Base-by-base conservation (phyloP, 495 filamentous ascomycete genomes). In the Apodospora peruviana region DNA sequence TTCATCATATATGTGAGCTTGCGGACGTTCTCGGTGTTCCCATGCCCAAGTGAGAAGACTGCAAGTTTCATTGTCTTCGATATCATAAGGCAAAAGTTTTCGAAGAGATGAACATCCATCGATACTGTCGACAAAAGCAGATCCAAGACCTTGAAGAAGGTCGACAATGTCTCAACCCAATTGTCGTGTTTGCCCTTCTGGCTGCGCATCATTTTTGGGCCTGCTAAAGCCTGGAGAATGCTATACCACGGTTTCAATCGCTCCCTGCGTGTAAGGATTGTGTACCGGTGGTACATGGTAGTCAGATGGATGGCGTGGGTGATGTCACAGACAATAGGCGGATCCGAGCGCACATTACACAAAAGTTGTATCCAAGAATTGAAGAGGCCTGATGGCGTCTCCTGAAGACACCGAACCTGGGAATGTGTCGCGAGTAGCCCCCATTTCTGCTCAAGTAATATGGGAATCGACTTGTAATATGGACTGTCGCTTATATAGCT, bases 291-390 rank as follows among this genome's bases (percentile, higher is more conserved):
- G 12, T 23, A 14, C 16, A 34, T 16, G 11, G 39, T 19, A 19
- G 4, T 9, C 3, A 4, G 14, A 4, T 4, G 14, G 17, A 7
- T 35, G 22, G 10, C 12, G 18, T 22, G 11, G 59, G 56, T 41
- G n/a, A n/a, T n/a, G n/a, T n/a, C n/a, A n/a, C n/a, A n/a, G n/a
- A n/a, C n/a, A n/a, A n/a, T n/a, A n/a, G n/a, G n/a, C n/a, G n/a
- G n/a, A n/a, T n/a, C 59, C 43, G 36, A 64, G 43, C 60, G 59
- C 5, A 55, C 47, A 21, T 47, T 56, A 48, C 72, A 73, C 27
- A 75, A 59, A 40, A 71, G 59, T 19, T 44, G 29, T 21, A 75
- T 66, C 51, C 70, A 75, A 16, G 64, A 66, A 36, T 59, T 60
- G 45, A 73, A 65, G 12, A 65, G 34, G 10, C 39, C 19, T 5